Base-by-base conservation (phyloP, 2,329 filamentous ascomycete genomes). In the Falciphora oryzae region DNA sequence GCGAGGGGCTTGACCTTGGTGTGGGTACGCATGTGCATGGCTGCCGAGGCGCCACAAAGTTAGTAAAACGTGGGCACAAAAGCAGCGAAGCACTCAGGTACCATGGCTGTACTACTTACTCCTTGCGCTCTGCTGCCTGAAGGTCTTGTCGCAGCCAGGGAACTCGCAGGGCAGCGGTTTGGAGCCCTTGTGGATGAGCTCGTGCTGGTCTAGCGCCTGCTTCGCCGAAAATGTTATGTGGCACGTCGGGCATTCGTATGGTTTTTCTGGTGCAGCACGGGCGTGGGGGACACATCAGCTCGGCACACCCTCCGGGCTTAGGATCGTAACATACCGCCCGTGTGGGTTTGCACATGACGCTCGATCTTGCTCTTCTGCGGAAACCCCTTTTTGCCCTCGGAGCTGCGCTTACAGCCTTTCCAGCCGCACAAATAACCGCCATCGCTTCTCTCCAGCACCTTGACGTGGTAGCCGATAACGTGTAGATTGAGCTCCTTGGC, bases 1-100 rank as follows among this genome's bases (percentile, higher is more conserved):
- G 77, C 74, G 0, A 89, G 75, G 0, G 86, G 86, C 70, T 89
- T 89, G 60, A 85, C 81, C 57, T 86, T 85, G 0, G 87, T 89
- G 70, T 90, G 88, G 1, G 83, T 86, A 56, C 87, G 81, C 69
- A 83, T 82, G 69, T 91, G 88, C 79, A 89, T 89, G n/a, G 86
- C 85, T 87, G 68, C 11, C 22, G 8, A 25, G 22, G 22, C 7
- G n/a, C 22, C 22, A n/a, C 60, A 31, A 50, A 13, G 29, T 28
- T 4, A 32, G 50, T 68, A 32, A 16, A 35, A 29, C 14, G 16
- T 22, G 5, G 38, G 38, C 38, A 22, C 38, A 53, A 25, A 53
- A 53, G 18, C 3, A 32, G 38, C 29, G 29, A 29, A 16, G 35
- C 38, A 44, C 4, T 6, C 4, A 6, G 16, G 14, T 22, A 18